Conservation (phyloP, 352 stramenopile species). For the Pythium dissimile region DNA sequence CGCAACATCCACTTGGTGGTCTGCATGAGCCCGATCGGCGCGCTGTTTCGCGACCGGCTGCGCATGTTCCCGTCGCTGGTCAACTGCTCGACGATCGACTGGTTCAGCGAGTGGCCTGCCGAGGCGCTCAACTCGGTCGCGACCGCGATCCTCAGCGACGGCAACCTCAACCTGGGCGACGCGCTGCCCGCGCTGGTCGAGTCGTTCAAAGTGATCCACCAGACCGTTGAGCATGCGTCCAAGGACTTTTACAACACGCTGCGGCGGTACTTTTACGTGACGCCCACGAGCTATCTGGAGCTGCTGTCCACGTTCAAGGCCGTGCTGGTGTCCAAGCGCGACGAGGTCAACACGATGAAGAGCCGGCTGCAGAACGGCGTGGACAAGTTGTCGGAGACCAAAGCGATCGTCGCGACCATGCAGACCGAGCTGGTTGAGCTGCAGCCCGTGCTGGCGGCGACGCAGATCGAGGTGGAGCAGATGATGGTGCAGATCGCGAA, state of each 20-base stretch:
- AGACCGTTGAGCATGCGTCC: conserved; percentile 83
- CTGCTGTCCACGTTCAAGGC: conserved; percentile 90
- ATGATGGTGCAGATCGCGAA: conserved; percentile 91
- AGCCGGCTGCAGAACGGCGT: conserved; percentile 80
- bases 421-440: conserved; percentile 81
- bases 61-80: conserved; percentile 88
- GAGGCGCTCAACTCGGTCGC: conserved; percentile 83
- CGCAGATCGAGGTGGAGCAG: conserved; percentile 81
- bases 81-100: conserved; percentile 88
- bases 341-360: conserved; percentile 88
- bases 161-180: conserved; percentile 61
- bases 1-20: conserved; percentile 92
- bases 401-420: conserved; percentile 79
- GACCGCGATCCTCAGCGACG: conserved; percentile 80
- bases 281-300: conserved; percentile 91
- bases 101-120: conserved; percentile 87
- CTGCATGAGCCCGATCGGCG: conserved; percentile 82
- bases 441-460: conserved; percentile 72
- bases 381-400: conserved; percentile 85
- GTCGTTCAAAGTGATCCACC: conserved; percentile 88
- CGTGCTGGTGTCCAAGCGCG: conserved; percentile 85
- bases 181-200: conserved; percentile 59
- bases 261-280: conserved; percentile 91
- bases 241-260: conserved; percentile 87
- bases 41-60: conserved; percentile 73